Base-by-base conservation (phyloP, 257 asterid genomes). In the Solanum raphanifolium region DNA sequence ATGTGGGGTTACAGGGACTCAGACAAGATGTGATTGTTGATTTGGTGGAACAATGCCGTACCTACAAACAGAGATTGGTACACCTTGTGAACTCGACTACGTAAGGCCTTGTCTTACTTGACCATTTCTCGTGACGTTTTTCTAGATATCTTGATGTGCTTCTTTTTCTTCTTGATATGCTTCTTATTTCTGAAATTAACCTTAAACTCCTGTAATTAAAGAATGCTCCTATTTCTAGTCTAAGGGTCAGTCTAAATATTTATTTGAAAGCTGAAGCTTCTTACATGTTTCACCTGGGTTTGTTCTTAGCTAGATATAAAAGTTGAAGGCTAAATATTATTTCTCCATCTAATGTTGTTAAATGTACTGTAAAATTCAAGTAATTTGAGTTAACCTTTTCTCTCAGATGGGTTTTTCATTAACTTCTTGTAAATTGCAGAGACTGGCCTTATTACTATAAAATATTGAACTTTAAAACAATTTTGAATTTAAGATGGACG, bases 1-100 rank as follows among this genome's bases (percentile, higher is more conserved):
- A 87, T 60, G 88, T 87, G 75, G 83, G 86, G 85, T 90, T 27
- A 72, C 94, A 97, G 99, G 99, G 96, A 62, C 86, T 96, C 79
- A 94, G 93, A 82, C 87, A 87, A 52, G 89, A 87, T 25, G 89
- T 87, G 65, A 68, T 87, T 65, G 83, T 87, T 65, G 87, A 82
- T 41, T 55, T 87, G 46, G 89, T 87, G 32, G 89, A 82, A n/a
- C 89, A 83, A 31, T 87, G 89, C 71, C 89, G 89, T 68, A 83
- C 81, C 38, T 81, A 82, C 69, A 83, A 87, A 31, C 86, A 87
- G 86, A 87, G 86, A 87, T 75, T 87, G 72, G 55, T 87, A n/a
- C 87, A 87, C 82, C 86, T 87, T 83, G 86, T 87, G 35, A 87
- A 83, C 83, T 65, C 89, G 34, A 82, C 87, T 81, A 48, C 83